Conservation (phyloP, 345 rosid species). For the Eucalyptus regnans region DNA sequence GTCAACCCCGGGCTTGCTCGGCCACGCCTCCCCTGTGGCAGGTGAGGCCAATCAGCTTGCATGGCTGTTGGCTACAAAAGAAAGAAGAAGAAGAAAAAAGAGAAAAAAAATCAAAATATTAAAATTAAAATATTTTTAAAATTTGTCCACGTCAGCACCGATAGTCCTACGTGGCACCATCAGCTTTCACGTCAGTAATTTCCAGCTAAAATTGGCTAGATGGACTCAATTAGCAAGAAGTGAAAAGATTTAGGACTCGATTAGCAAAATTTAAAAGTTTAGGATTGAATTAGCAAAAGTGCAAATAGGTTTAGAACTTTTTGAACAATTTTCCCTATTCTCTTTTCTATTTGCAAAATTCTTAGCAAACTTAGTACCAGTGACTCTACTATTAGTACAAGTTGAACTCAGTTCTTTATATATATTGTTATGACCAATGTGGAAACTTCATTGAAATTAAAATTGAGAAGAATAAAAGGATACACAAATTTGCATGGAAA, state of each 20-base stretch:
- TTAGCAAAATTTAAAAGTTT: too few relatives aligned
- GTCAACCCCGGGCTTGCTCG: too few relatives aligned
- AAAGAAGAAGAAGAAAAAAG: too few relatives aligned
- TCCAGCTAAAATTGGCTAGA: too few relatives aligned
- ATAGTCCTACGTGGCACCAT: accelerated
- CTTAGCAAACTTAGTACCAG: not conserved
- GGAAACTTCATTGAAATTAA: not conserved
- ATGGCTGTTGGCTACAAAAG: too few relatives aligned
- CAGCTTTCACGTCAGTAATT: accelerated
- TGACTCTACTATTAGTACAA: not conserved
- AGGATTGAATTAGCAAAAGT: accelerated
- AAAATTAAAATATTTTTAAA: too few relatives aligned
- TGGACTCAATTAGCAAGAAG: too few relatives aligned
- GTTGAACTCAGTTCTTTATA: not conserved
- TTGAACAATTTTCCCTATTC: not conserved
- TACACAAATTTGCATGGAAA: not conserved
- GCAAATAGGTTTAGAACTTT: too few relatives aligned
- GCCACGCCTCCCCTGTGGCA: too few relatives aligned
- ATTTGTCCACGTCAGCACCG: accelerated
- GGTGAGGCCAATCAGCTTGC: too few relatives aligned
- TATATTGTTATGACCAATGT: not conserved
- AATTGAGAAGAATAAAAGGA: not conserved
- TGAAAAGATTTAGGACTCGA: too few relatives aligned
- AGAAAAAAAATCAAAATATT: too few relatives aligned
- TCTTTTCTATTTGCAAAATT: not conserved